These are phyloP conservation scores for Pythium guiyangense DNA, from an alignment of 352 stramenopile species.

Conservation along the genomic window DNA sequence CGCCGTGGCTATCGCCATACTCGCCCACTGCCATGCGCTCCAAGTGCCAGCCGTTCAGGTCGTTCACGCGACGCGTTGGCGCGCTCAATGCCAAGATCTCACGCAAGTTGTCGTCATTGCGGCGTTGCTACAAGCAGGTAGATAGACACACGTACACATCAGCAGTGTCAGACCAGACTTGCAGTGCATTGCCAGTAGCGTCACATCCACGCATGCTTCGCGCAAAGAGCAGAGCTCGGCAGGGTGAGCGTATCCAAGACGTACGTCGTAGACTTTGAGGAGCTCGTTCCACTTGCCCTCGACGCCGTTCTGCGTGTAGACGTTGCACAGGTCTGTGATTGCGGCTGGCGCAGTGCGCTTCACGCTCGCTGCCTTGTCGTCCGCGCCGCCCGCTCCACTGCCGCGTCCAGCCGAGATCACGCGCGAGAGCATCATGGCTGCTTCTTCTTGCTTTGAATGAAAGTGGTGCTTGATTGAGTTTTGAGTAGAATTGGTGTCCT, in stretches of 20 bases:
- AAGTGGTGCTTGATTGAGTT: no score
- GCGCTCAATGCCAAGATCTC: constrained; percentile 76
- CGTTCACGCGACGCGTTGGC: constrained; percentile 47
- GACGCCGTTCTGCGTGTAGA: constrained; percentile 60
- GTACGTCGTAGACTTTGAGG: constrained; percentile 65
- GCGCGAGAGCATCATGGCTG: constrained; percentile 9
- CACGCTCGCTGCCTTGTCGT: constrained; percentile 9
- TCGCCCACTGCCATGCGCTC: constrained; percentile 81
- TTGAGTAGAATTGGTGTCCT: no score
- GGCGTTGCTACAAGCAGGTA: constrained; percentile 42
- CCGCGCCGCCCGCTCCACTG: constrained; percentile 4
- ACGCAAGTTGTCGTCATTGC: constrained; percentile 66
- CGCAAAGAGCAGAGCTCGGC: background rate
- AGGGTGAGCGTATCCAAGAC: constrained; percentile 7
- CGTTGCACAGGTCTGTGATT: constrained; percentile 52
- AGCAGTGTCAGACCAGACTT: background rate
- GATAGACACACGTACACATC: no score
- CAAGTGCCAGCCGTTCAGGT: constrained; percentile 71
- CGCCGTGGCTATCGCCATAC: constrained; percentile 25
- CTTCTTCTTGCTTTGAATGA: background rate
- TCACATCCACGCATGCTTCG: background rate
- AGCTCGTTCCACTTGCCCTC: constrained; percentile 69
- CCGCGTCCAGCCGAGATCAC: constrained; percentile 7
- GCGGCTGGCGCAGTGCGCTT: constrained; percentile 18
- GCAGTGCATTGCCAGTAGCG: no score